Evolutionary conservation across 2,329 filamentous ascomycete genomes (phyloP).

Genomic region (Pseudogymnoascus sp.): DNA sequence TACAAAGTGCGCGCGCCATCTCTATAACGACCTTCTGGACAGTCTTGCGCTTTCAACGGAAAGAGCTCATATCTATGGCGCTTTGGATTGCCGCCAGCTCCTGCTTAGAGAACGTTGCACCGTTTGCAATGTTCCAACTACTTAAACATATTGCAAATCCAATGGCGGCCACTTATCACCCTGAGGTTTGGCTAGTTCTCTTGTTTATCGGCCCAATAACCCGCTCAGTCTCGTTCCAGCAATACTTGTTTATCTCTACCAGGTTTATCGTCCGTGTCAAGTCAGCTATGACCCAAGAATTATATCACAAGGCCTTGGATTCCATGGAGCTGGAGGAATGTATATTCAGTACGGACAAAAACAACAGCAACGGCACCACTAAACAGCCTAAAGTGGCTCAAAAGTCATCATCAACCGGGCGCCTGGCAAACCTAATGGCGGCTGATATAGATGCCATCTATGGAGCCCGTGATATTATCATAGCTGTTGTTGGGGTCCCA

Average conservation of each 20-base stretch:
- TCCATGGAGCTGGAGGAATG: no score
- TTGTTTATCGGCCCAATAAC: constrained; percentile 44
- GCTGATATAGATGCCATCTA: constrained; percentile 51
- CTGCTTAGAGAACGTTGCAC: constrained; percentile 40
- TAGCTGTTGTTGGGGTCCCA: constrained; percentile 40
- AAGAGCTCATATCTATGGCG: constrained; percentile 40
- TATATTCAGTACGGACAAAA: no score
- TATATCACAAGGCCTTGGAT: no score
- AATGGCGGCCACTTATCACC: constrained; percentile 36
- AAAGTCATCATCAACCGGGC: constrained; percentile 48
- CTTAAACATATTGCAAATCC: constrained; percentile 45
- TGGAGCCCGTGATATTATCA: constrained; percentile 44
- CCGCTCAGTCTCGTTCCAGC: constrained; percentile 46
- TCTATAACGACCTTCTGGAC: constrained; percentile 41
- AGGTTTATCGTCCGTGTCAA: constrained; percentile 50
- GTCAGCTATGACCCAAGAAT: constrained; percentile 41
- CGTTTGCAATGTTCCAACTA: constrained; percentile 47
- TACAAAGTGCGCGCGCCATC: constrained; percentile 38
- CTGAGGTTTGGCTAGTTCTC: constrained; percentile 47
- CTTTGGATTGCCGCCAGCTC: constrained; percentile 26
- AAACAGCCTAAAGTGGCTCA: constrained; percentile 33
- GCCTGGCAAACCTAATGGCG: constrained; percentile 50
- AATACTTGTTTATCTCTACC: constrained; percentile 51
- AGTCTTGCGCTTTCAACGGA: constrained; percentile 36
- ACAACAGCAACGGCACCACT: no score